A percentile compares a stretch with the other conserved stretches of the same genome.
Conservation (phyloP, 768 basidiomycete genomes). For the Tulasnella sp. region DNA sequence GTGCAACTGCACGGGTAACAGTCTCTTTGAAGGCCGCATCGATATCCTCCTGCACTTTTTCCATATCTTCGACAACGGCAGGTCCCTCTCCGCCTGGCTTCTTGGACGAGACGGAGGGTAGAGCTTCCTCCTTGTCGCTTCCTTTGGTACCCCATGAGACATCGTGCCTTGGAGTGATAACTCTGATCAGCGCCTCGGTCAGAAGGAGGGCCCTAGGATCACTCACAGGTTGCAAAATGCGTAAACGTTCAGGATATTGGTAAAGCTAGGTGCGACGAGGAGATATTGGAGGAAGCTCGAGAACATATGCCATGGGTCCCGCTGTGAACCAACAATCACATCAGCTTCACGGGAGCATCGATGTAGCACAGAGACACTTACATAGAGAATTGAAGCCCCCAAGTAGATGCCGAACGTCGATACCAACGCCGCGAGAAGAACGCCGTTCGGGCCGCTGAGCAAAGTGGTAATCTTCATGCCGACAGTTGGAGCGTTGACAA, state of each 20-base stretch:
- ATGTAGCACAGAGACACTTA: constrained; percentile 35
- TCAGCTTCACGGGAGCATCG: background rate
- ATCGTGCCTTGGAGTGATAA: constrained; percentile 8
- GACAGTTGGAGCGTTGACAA: constrained; percentile 37
- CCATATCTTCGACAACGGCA: constrained; percentile 78
- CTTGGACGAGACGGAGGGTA: constrained; percentile 82
- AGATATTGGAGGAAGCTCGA: constrained; percentile 89
- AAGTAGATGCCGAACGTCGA: constrained; percentile 89
- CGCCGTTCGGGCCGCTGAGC: constrained; percentile 68
- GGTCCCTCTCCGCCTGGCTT: constrained; percentile 54
- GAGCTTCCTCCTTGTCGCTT: constrained; percentile 84
- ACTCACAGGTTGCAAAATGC: constrained; percentile 97
- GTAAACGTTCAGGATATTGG: constrained; percentile 91
- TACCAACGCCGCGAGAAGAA: constrained; percentile 76
- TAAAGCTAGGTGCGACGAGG: constrained; percentile 84
- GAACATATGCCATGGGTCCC: constrained; percentile 98
- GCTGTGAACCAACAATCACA: constrained; percentile 38
- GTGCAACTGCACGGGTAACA: constrained; percentile 72
- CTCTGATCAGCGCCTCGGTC: background rate
- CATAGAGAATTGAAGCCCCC: constrained; percentile 75
- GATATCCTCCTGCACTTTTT: constrained; percentile 77
- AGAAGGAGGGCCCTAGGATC: constrained; percentile 28
- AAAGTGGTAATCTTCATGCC: constrained; percentile 49
- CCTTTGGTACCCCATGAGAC: constrained; percentile 93
- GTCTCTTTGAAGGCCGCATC: constrained; percentile 89